phyloP scores from a whole-genome alignment of 179 eudicot species.

The Beta macrorhiza region DNA sequence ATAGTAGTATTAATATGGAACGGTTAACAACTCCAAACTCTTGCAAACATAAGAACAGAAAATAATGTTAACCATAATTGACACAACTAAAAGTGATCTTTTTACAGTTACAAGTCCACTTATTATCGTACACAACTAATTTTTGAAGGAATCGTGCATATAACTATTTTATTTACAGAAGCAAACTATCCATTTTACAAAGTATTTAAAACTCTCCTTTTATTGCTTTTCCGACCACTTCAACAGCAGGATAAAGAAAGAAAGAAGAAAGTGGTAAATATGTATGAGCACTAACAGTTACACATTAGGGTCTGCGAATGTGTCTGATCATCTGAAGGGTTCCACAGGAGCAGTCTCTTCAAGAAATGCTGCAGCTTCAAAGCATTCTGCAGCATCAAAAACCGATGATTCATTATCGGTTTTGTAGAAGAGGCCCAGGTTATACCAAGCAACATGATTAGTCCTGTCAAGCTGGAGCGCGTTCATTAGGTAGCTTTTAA shows the following conservation, averaged over 20 bases:
- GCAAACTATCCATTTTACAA: conserved; percentile 4
- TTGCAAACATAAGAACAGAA: not conserved
- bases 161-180: conserved; percentile 23
- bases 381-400: conserved; percentile 44
- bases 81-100: conserved; percentile 2
- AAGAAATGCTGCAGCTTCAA: conserved; percentile 61
- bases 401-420: conserved; percentile 35
- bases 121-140: not conserved
- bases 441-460: conserved; percentile 73
- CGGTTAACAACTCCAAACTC: too few relatives aligned
- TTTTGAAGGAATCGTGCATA: too few relatives aligned
- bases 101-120: conserved; percentile 17
- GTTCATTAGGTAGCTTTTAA: conserved; percentile 61
- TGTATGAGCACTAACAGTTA: not conserved
- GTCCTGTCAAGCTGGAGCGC: conserved; percentile 66
- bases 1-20: too few relatives aligned
- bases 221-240: not conserved
- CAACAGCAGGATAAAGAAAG: not conserved
- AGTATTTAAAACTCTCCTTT: not conserved
- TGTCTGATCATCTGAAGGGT: conserved; percentile 61
- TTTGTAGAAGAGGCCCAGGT: conserved; percentile 65
- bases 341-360: conserved; percentile 80
- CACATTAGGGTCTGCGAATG: not conserved
- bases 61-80: not conserved
- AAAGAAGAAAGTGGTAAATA: not conserved